Evolutionary conservation across 2,329 filamentous ascomycete species (phyloP), one percentile per base, ranked within the genome.

Genomic region (Colletotrichum sansevieriae): DNA sequence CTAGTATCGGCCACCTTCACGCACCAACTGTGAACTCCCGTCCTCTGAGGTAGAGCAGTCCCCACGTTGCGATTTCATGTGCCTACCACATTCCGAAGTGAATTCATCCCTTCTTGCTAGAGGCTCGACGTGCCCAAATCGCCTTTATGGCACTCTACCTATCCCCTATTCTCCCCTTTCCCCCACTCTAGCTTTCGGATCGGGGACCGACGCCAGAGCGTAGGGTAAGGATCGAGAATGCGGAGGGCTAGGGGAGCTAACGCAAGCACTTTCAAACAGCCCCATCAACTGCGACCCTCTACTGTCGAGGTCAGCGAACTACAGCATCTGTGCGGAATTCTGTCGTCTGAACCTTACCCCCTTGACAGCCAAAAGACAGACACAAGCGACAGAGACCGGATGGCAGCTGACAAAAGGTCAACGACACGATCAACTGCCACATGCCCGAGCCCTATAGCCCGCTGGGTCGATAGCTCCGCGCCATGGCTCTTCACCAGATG

Each of bases 21-120:
- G 62, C 61, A 47, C 47, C 47, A 55, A 44, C 41, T 54, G 65
- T 25, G 29, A 60, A 60, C 61, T 68, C 47, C 54, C 41, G 46
- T 65, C 54, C 61, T 54, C 47, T 65, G 62, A 60, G 33, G 61
- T 65, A 68, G 62, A 65, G 60, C 62, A 52, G 60, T 65, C 65
- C 49, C 65, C 65, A 68, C 62, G 65, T 60, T 56, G 39, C 62
- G 41, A 62, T 68, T 68, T 65, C 62, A 68, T 65, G 47, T 60
- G 55, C 29, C 18, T 51, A 47, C 47, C 41, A 54, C 62, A 65
- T 68, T 68, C 62, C 54, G 61, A 68, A 55, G 47, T 33, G 55
- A 60, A 68, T 68, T 55, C 55, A 60, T 43, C 49, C 61, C 49
- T n/a, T 52, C 37, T 51, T 59, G 15, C 51, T 54, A 35, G 22